Evolutionary conservation across 1,139 yeast genomes (phyloP), one percentile per base, ranked within the genome.

Genomic region (Candida dubliniensis): DNA sequence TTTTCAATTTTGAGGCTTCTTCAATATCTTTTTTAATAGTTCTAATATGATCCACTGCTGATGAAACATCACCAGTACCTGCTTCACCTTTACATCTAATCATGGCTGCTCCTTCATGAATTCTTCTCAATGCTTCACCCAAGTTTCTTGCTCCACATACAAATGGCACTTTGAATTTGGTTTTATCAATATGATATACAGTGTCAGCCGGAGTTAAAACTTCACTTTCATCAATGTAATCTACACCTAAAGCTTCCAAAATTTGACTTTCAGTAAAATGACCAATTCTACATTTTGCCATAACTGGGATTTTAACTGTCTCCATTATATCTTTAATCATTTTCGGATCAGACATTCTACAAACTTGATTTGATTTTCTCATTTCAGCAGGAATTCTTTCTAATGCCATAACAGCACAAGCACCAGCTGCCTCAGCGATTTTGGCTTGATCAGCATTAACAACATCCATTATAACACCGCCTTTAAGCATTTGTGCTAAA

Each of bases 201-300:
- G 81, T 81, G 63, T 87, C 93, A 30, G 95, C 95, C 13, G 91
- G 90, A 23, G 95, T 87, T 57, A 87, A 75, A 15, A 87, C 95
- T 62, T 83, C 95, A 50, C 89, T 81, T 68, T 87, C 96, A 61
- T 87, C 95, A 50, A 87, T 85, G 70, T 84, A 87, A 64, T 87
- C 95, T 40, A 85, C 81, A 42, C 79, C 87, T 51, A 87, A 70
- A 24, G 84, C 82, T 64, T 87, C 83, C 54, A 87, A 74, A 46
- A 87, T 75, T 66, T 86, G 91, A 34, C 95, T 95, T 66, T 87
- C 96, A 38, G 86, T 93, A 52, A 78, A 73, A 64, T 87, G 96
- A 33, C 96, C 96, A 55, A 87, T 87, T 63, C 96, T 78, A 58
- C 86, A 85, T 64, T 87, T 87, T 45, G 96, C 96, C 95, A 87